Percentiles rank a stretch among this genome's conserved stretches.
These are phyloP conservation scores for Fraxinus baroniana DNA, from an alignment of 305 asterid species.

Conservation along the genomic window DNA sequence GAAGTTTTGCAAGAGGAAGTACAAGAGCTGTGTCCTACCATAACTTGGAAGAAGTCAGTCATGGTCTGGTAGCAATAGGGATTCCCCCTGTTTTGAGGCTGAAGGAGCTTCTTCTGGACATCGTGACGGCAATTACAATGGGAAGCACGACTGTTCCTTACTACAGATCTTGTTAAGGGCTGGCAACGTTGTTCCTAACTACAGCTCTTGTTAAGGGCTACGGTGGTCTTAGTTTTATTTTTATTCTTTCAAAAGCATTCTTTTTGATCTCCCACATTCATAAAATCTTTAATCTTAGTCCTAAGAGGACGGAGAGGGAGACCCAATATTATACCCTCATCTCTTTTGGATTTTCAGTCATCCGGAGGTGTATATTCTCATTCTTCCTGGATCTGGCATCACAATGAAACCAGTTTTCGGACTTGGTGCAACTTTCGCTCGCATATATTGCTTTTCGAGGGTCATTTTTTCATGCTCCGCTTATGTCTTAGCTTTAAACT, in stretches of 20 bases:
- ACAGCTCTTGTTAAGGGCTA: not conserved
- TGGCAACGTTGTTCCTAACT: not conserved
- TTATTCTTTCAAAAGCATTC: not conserved
- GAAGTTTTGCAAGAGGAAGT: too few relatives aligned
- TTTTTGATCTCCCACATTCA: not conserved
- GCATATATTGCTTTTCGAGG: not conserved
- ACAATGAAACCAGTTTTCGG: not conserved
- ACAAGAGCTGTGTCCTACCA: too few relatives aligned
- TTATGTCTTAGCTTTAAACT: slow-evolving; percentile 10
- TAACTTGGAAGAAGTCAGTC: too few relatives aligned
- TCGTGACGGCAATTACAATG: not conserved
- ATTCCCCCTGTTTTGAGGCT: too few relatives aligned
- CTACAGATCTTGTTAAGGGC: not conserved
- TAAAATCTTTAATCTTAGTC: not conserved
- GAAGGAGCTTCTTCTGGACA: too few relatives aligned
- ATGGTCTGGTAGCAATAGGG: too few relatives aligned
- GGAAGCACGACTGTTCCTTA: not conserved
- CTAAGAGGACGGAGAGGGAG: slow-evolving; percentile 2
- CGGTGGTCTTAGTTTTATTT: not conserved
- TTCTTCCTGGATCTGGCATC: not conserved
- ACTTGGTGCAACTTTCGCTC: not conserved
- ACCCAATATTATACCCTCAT: slow-evolving; percentile 14
- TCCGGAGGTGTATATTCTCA: slow-evolving; percentile 18
- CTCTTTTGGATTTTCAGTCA: slow-evolving; percentile 13
- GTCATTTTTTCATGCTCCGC: slow-evolving; percentile 9